Evolutionary conservation across 192 early-diverging fungal species (phyloP).

Genomic region (Martensiomyces pterosporus): DNA sequence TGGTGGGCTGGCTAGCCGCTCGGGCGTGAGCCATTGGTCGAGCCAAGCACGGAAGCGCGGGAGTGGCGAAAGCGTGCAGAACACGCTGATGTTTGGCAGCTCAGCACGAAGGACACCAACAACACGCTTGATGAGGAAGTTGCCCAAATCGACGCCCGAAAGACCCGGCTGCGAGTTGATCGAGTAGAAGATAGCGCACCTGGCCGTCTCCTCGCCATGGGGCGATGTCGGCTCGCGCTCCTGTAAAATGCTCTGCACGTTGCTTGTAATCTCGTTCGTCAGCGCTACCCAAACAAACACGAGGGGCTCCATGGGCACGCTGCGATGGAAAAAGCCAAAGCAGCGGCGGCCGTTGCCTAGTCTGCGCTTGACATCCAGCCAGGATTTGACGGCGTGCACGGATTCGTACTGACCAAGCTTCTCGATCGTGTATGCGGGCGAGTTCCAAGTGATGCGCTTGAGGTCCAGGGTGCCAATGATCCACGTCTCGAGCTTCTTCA

Average conservation of each 20-base stretch:
- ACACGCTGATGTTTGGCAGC: slow-evolving; percentile 68
- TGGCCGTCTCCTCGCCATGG: slow-evolving; percentile 43
- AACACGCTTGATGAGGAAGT: slow-evolving; percentile 85
- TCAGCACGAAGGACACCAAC: slow-evolving; percentile 71
- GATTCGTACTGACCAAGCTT: slow-evolving; percentile 83
- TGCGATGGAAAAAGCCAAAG: slow-evolving; percentile 80
- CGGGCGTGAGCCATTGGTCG: slow-evolving; percentile 37
- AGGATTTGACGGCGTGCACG: slow-evolving; percentile 80
- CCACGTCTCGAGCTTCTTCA: slow-evolving; percentile 67
- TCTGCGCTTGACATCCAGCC: slow-evolving; percentile 78
- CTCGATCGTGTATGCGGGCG: slow-evolving; percentile 73
- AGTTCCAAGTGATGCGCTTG: slow-evolving; percentile 79
- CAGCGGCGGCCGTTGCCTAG: slow-evolving; percentile 68
- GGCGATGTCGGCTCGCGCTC: slow-evolving; percentile 46
- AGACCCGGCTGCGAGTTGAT: slow-evolving; percentile 86
- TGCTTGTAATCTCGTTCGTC: slow-evolving; percentile 55
- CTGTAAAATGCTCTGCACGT: slow-evolving; percentile 66
- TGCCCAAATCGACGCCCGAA: slow-evolving; percentile 85
- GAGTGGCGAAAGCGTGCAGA: slow-evolving; percentile 87
- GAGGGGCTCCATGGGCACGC: slow-evolving; percentile 75
- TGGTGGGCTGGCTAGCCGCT: slow-evolving; percentile 19
- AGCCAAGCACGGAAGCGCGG: slow-evolving; percentile 87
- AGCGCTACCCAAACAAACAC: slow-evolving; percentile 89
- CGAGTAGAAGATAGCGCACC: slow-evolving; percentile 88
- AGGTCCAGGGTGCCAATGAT: slow-evolving; percentile 74